Evolutionary conservation across 148 eudicot species (phyloP).

Genomic region (Gaultheria prostrata): DNA sequence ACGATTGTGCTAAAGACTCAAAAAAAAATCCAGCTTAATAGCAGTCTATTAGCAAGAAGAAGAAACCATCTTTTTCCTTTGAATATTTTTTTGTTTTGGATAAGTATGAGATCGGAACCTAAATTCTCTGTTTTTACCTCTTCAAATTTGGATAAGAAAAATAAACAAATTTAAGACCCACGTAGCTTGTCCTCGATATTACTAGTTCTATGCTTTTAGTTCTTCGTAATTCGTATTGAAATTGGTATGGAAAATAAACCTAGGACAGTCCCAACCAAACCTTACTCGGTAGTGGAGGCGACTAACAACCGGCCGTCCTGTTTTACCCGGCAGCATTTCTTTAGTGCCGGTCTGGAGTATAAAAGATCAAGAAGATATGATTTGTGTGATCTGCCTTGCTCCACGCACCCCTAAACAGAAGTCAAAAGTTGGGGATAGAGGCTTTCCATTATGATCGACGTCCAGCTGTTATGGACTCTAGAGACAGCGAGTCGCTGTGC

Average conservation of each 20-base stretch:
- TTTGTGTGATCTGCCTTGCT: not conserved
- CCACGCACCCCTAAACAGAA: not conserved
- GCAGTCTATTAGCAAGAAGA: not conserved
- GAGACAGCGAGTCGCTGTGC: not conserved
- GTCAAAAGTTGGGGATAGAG: not conserved
- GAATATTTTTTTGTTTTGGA: constrained; percentile 4
- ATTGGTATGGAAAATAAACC: not conserved
- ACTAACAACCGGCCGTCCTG: not conserved
- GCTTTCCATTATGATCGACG: not conserved
- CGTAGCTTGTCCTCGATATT: not conserved
- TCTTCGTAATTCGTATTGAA: not conserved
- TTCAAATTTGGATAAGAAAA: not conserved
- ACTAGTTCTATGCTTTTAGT: not conserved
- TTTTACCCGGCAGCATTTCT: not conserved
- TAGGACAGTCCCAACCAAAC: not conserved
- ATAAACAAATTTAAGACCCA: not conserved
- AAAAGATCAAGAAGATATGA: not conserved
- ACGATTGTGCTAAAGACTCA: not conserved
- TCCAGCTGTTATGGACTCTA: not conserved
- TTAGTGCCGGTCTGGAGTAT: not conserved
- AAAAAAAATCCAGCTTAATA: not conserved
- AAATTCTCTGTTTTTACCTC: not conserved
- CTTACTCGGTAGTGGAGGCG: not conserved
- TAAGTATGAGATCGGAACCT: not conserved
- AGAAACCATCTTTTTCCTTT: not conserved